Evolutionary conservation across 176 grass and related monocot genomes (phyloP).

Genomic region (Luzula sylvatica): DNA sequence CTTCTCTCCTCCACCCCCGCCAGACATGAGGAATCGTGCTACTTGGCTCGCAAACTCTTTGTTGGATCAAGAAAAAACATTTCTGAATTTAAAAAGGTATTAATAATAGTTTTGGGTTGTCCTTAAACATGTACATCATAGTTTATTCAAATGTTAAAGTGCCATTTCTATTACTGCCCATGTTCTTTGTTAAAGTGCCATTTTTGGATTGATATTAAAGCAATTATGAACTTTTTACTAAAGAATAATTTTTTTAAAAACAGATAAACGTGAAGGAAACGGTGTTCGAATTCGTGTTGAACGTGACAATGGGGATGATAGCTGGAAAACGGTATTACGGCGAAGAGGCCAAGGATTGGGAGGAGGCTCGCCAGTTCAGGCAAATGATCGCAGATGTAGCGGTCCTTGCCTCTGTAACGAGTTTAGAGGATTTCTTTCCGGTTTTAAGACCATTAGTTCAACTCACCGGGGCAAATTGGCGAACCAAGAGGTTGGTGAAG

Average conservation of each 20-base stretch:
- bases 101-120: background rate
- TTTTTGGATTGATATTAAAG: no score
- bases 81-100: background rate
- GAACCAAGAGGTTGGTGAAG: background rate
- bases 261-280: no score
- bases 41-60: constrained; percentile 18
- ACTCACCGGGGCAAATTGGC: constrained; percentile 13
- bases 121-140: no score
- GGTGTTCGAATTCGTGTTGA: background rate
- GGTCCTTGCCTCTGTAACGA: constrained; percentile 17
- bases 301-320: constrained; percentile 20
- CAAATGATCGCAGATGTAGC: constrained; percentile 33
- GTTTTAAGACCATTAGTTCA: constrained; percentile 30
- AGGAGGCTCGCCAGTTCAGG: constrained; percentile 21
- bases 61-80: background rate
- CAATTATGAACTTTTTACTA: no score
- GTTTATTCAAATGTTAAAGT: no score
- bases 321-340: constrained; percentile 29
- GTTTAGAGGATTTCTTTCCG: constrained; percentile 42
- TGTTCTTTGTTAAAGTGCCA: no score
- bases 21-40: constrained; percentile 35
- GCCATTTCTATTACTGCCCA: no score
- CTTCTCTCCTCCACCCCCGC: constrained; percentile 24
- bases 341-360: background rate
- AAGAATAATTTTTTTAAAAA: no score